phyloP scores from a whole-genome alignment of 768 basidiomycete species.

The Hygrocybe punicea region DNA sequence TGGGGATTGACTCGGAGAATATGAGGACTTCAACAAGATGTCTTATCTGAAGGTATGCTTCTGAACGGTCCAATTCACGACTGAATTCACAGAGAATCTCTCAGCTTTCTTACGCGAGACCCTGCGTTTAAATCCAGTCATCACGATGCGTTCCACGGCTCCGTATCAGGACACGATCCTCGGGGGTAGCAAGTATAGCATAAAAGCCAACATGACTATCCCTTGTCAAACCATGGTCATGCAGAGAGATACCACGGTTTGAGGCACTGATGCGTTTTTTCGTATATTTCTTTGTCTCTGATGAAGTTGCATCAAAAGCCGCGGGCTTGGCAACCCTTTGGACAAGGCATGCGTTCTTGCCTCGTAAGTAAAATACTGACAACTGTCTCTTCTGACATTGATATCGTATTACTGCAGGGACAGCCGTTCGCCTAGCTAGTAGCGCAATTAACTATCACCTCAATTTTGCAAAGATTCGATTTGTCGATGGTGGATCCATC shows the following conservation, averaged over 20 bases:
- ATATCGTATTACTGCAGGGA: not conserved
- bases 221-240: constrained; percentile 27
- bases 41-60: constrained; percentile 38
- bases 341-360: constrained; percentile 21
- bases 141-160: constrained; percentile 32
- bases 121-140: constrained; percentile 39
- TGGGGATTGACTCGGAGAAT: constrained; percentile 37
- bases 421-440: constrained; percentile 50
- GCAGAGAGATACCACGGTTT: constrained; percentile 42
- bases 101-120: constrained; percentile 41
- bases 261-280: constrained; percentile 46
- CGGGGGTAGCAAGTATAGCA: constrained; percentile 39
- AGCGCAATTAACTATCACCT: constrained; percentile 39
- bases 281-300: no score
- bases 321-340: constrained; percentile 42
- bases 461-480: constrained; percentile 47
- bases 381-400: not conserved
- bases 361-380: constrained; percentile 24
- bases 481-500: constrained; percentile 41
- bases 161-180: constrained; percentile 38
- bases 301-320: constrained; percentile 24
- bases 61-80: not conserved
- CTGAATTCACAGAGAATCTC: not conserved
- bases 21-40: constrained; percentile 42
- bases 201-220: constrained; percentile 31